These are phyloP conservation scores for Pachyrhizus erosus DNA, from an alignment of 306 rosid species.

Conservation along the genomic window DNA sequence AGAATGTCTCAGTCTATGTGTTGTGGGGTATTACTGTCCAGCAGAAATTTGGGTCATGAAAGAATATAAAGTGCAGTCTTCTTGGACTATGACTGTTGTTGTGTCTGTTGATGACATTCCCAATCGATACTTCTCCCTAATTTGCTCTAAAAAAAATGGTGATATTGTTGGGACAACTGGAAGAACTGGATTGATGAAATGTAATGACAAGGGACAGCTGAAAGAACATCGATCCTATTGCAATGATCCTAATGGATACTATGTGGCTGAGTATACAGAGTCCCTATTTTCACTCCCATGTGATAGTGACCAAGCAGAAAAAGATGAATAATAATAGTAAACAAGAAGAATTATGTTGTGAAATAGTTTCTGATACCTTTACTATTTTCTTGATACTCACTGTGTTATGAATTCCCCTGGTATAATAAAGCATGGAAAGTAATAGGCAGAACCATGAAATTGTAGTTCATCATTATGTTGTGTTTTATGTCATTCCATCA, in stretches of 20 bases:
- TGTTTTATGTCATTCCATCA: not conserved
- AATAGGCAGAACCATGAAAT: not conserved
- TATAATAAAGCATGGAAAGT: not conserved
- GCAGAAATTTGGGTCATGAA: not conserved
- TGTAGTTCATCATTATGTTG: not conserved
- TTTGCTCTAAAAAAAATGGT: not conserved
- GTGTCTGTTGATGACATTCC: no score
- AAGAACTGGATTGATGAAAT: not conserved
- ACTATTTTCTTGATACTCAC: no score
- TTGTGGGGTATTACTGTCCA: not conserved
- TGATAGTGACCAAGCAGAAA: no score
- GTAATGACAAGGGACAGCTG: not conserved
- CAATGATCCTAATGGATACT: not conserved
- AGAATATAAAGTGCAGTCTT: not conserved
- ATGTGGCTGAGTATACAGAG: not conserved
- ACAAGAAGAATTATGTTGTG: not conserved
- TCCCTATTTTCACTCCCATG: not conserved
- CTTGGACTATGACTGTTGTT: not conserved
- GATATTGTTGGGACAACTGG: not conserved
- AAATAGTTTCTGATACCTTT: not conserved
- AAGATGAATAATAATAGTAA: not conserved
- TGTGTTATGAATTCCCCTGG: not conserved
- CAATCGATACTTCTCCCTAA: no score
- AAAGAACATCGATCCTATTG: not conserved
- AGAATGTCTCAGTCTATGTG: not conserved